These are phyloP conservation scores for Xylaria sp. DNA, from an alignment of 2,329 filamentous ascomycete species.

Conservation along the genomic window DNA sequence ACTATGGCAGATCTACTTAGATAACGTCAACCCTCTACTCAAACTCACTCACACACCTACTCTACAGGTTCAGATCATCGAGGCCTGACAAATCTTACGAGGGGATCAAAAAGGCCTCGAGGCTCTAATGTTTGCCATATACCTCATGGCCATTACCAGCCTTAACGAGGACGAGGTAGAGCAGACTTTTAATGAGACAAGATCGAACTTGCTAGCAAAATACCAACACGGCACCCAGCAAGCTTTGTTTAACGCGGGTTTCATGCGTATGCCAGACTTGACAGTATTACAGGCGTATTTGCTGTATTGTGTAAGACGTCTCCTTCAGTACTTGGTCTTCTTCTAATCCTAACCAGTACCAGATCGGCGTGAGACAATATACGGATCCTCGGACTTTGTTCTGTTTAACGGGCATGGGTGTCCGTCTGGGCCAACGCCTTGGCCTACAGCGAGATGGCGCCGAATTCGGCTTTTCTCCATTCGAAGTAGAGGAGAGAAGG, in stretches of 20 bases:
- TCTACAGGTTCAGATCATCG: conserved; percentile 67
- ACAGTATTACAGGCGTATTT: conserved; percentile 71
- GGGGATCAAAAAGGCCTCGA: conserved; percentile 63
- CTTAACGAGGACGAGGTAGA: conserved; percentile 61
- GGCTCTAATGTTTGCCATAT: conserved; percentile 71
- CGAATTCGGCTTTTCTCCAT: conserved; percentile 57
- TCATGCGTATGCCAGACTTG: conserved; percentile 69
- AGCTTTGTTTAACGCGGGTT: conserved; percentile 68
- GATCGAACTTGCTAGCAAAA: conserved; percentile 54
- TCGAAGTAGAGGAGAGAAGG: conserved; percentile 73
- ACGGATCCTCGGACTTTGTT: conserved; percentile 67
- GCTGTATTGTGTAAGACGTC: conserved; percentile 63
- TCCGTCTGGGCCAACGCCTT: conserved; percentile 71
- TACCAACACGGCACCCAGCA: conserved; percentile 67
- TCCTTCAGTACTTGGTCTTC: background rate
- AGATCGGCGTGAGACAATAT: conserved; percentile 63
- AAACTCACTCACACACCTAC: conserved; percentile 72
- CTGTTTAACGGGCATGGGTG: conserved; percentile 66
- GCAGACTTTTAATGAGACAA: conserved; percentile 59
- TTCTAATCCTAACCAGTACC: conserved; percentile 37
- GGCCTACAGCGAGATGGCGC: conserved; percentile 69
- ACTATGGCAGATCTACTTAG: conserved; percentile 72
- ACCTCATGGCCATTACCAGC: conserved; percentile 63
- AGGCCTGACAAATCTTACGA: conserved; percentile 61
- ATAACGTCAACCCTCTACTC: conserved; percentile 71